Evolutionary conservation across 495 filamentous ascomycete species (phyloP).

Genomic region (Xylaria intraflava): DNA sequence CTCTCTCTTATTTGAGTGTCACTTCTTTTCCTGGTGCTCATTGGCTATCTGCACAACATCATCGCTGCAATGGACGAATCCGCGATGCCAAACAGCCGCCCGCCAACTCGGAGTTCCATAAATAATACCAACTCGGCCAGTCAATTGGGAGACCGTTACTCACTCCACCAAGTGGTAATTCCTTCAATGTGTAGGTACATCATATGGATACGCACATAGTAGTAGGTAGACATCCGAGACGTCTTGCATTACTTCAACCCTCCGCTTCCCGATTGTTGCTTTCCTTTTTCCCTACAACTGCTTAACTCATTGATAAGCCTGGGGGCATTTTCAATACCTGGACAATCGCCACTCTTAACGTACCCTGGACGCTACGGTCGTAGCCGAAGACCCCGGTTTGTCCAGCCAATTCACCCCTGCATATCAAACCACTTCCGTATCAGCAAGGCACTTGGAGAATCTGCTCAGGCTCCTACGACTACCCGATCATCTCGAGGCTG

Average conservation of each 20-base stretch:
- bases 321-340: not conserved
- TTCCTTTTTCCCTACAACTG: not conserved
- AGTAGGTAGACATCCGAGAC: not conserved
- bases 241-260: constrained; percentile 6
- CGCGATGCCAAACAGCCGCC: constrained; percentile 23
- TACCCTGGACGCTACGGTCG: not conserved
- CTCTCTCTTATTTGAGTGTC: constrained; percentile 12
- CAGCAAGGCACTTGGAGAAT: constrained; percentile 20
- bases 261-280: not conserved
- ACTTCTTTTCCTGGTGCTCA: constrained; percentile 11
- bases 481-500: constrained; percentile 27
- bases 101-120: constrained; percentile 18
- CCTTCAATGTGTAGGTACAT: too few species aligned
- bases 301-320: not conserved
- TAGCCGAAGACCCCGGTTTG: constrained; percentile 25
- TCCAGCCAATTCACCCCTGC: constrained; percentile 37
- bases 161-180: constrained; percentile 3
- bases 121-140: constrained; percentile 19
- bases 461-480: constrained; percentile 12
- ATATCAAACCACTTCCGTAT: constrained; percentile 41
- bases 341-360: not conserved
- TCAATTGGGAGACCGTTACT: constrained; percentile 18
- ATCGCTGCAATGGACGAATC: constrained; percentile 23
- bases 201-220: too few species aligned
- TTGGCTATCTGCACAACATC: constrained; percentile 19